These are phyloP conservation scores for Melianthus villosus DNA, from an alignment of 441 rosid genomes.

Conservation along the genomic window DNA sequence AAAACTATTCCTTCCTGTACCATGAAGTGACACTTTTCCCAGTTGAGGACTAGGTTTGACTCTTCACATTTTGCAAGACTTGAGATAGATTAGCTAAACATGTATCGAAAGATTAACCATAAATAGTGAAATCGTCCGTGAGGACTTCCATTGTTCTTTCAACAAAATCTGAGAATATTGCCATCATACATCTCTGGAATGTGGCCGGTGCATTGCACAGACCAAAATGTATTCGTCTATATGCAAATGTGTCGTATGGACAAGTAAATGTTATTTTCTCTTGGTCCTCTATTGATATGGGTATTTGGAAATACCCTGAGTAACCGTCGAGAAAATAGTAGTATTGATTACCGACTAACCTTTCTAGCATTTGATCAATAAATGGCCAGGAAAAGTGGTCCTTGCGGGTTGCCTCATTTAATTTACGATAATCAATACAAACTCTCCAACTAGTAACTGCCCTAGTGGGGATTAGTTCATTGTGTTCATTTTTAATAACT, in stretches of 20 bases:
- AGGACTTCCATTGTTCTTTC: not conserved
- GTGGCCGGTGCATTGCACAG: not conserved
- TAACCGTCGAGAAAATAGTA: not conserved
- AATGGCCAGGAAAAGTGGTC: not conserved
- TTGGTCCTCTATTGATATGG: not conserved
- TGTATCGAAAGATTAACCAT: not conserved
- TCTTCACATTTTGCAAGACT: not conserved
- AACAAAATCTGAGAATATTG: not conserved
- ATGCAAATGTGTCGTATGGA: not conserved
- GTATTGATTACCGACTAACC: not conserved
- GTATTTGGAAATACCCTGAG: not conserved
- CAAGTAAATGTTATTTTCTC: not conserved
- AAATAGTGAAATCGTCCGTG: not conserved
- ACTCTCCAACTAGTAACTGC: not conserved
- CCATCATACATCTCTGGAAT: not conserved
- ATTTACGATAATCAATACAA: not conserved
- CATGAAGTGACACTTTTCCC: not conserved
- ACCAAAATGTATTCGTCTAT: not conserved
- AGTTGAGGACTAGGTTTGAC: not conserved
- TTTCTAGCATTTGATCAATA: not conserved
- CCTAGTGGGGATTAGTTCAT: not conserved
- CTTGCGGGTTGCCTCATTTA: not conserved
- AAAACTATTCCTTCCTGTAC: not conserved
- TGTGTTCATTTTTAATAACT: not conserved
- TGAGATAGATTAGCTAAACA: not conserved